A percentile compares a stretch with the other conserved stretches of the same genome.
Conservation (phyloP, 2,329 filamentous ascomycete species). For the Microcyclospora tardicrescens region DNA sequence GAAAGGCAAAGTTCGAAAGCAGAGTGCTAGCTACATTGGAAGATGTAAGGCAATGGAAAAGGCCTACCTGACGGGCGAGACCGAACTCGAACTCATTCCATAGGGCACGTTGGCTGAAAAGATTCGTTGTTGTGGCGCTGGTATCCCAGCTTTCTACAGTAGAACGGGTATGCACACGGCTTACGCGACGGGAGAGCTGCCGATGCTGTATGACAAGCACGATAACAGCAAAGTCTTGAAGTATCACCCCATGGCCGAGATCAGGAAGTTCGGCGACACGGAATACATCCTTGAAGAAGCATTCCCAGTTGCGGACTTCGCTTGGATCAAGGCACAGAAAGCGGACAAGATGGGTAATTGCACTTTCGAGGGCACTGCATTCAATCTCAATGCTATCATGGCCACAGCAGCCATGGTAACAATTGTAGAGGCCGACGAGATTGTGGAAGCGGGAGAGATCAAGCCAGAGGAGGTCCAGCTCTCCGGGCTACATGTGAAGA, state of each 20-base stretch:
- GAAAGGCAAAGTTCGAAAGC: constrained; percentile 54
- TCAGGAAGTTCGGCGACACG: constrained; percentile 57
- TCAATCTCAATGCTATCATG: constrained; percentile 92
- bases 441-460: constrained; percentile 78
- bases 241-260: constrained; percentile 53
- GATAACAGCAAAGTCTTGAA: constrained; percentile 48
- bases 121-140: constrained; percentile 59
- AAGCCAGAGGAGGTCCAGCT: constrained; percentile 70
- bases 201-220: constrained; percentile 48
- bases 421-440: constrained; percentile 83
- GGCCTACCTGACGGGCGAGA: constrained; percentile 57
- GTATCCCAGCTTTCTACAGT: constrained; percentile 68
- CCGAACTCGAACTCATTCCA: constrained; percentile 61
- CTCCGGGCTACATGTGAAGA: constrained; percentile 80
- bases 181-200: constrained; percentile 54
- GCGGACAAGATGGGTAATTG: constrained; percentile 66
- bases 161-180: constrained; percentile 54
- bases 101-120: constrained; percentile 63
- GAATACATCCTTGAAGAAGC: constrained; percentile 65
- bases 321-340: constrained; percentile 62
- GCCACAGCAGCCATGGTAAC: constrained; percentile 79
- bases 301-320: constrained; percentile 55
- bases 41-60: constrained; percentile 63
- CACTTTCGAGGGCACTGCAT: constrained; percentile 65
- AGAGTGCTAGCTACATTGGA: constrained; percentile 63